Evolutionary conservation across 2,329 filamentous ascomycete species (phyloP).

Genomic region (Cercospora zeina): DNA sequence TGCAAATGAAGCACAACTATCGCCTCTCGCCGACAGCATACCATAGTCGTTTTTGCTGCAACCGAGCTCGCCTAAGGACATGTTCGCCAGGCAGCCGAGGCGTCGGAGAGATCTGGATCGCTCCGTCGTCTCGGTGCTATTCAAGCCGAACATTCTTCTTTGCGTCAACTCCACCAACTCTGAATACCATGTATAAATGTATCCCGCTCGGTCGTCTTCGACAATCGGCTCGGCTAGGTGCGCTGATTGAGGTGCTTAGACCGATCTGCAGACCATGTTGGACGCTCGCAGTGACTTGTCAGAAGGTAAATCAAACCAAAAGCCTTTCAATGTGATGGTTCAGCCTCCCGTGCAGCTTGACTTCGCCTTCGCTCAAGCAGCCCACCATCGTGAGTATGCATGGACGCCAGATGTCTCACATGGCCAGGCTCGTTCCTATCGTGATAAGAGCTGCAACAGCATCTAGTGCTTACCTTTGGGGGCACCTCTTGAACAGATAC

Average conservation of each 20-base stretch:
- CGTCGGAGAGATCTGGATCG: neutral
- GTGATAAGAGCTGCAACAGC: neutral
- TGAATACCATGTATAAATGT: neutral
- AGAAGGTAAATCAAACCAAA: too few relatives aligned
- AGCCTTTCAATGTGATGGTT: too few relatives aligned
- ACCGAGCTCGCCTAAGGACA: neutral
- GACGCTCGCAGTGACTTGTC: too few relatives aligned
- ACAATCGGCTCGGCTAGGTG: neutral
- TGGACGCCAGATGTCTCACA: too few relatives aligned
- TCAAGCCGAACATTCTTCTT: neutral
- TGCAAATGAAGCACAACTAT: neutral
- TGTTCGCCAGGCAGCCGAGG: neutral
- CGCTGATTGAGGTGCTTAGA: neutral
- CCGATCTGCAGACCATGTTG: too few relatives aligned
- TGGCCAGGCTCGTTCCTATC: too few relatives aligned
- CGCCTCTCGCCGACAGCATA: neutral
- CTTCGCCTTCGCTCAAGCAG: too few relatives aligned
- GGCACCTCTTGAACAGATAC: neutral
- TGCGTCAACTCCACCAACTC: neutral
- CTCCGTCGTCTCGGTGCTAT: neutral
- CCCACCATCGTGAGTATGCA: too few relatives aligned
- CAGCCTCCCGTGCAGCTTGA: too few relatives aligned
- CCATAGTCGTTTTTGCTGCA: neutral
- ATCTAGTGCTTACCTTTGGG: neutral
- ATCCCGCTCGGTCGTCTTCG: neutral